These are phyloP conservation scores for Fusarium zealandicum DNA, from an alignment of 2,329 filamentous ascomycete genomes.

Conservation along the genomic window DNA sequence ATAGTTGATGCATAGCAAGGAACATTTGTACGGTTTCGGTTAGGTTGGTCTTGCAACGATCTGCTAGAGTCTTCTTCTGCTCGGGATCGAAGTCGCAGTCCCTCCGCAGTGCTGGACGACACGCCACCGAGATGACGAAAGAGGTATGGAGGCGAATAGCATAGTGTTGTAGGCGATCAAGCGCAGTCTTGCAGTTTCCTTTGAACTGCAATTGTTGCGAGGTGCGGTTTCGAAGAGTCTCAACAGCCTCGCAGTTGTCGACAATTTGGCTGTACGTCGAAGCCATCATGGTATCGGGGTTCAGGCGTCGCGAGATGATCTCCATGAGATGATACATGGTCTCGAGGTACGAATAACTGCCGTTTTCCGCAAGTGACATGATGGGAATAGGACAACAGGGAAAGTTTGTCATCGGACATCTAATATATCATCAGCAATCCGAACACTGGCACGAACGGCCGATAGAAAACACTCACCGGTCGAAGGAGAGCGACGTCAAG, in stretches of 20 bases:
- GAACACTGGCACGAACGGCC: background rate
- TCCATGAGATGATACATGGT: conserved; percentile 71
- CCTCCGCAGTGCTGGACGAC: conserved; percentile 66
- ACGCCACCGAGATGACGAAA: conserved; percentile 71
- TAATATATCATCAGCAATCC: conserved; percentile 38
- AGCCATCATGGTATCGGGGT: conserved; percentile 60
- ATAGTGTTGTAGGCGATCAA: conserved; percentile 69
- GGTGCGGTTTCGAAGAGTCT: conserved; percentile 58
- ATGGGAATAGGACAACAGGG: conserved; percentile 62
- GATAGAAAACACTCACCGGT: conserved; percentile 53
- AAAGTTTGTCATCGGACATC: conserved; percentile 69
- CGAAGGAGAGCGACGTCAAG: conserved; percentile 70
- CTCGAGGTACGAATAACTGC: conserved; percentile 66
- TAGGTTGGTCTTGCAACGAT: conserved; percentile 67
- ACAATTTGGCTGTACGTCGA: conserved; percentile 63
- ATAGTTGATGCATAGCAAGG: conserved; percentile 72
- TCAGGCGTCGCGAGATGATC: conserved; percentile 64
- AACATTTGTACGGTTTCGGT: conserved; percentile 74
- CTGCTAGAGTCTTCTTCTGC: conserved; percentile 63
- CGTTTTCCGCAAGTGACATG: conserved; percentile 50
- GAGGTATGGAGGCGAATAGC: conserved; percentile 70
- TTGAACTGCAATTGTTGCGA: conserved; percentile 63
- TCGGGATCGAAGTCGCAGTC: conserved; percentile 58
- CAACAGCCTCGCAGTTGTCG: conserved; percentile 63
- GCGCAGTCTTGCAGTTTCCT: conserved; percentile 68